Conservation (phyloP, 2,329 filamentous ascomycete species). For the Microsporum canis region DNA sequence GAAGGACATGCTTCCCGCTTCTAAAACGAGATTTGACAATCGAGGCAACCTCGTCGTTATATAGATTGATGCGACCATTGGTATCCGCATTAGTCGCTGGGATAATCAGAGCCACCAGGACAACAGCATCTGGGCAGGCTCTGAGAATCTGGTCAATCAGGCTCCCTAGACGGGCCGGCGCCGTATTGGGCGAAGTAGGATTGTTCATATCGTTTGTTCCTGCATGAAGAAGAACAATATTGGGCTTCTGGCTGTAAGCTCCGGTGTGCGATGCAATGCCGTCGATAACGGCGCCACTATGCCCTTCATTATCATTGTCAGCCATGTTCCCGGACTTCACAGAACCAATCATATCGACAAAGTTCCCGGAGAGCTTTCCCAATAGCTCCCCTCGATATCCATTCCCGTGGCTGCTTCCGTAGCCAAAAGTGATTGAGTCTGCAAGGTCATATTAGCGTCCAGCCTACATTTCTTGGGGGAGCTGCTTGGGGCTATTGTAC, state of each 20-base stretch:
- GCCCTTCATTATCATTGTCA: slow-evolving; percentile 16
- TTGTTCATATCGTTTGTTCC: no score
- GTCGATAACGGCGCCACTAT: slow-evolving; percentile 9
- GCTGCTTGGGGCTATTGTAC: no score
- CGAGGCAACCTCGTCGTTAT: not conserved
- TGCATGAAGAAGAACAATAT: no score
- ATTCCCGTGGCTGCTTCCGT: slow-evolving; percentile 18
- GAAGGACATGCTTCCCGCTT: not conserved
- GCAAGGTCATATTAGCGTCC: no score
- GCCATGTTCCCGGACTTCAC: slow-evolving; percentile 17
- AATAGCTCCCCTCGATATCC: slow-evolving; percentile 24
- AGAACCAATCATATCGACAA: not conserved
- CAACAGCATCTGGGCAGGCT: no score
- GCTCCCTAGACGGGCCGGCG: no score
- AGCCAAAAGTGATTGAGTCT: slow-evolving; percentile 24
- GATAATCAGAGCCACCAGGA: not conserved
- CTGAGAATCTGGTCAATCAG: no score
- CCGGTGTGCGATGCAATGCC: not conserved
- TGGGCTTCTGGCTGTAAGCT: no score
- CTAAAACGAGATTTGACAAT: not conserved
- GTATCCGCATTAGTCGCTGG: not conserved
- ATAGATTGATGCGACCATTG: not conserved
- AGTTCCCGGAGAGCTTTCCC: slow-evolving; percentile 15
- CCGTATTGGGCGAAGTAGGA: no score
- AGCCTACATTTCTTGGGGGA: no score